phyloP scores from a whole-genome alignment of 2,329 filamentous ascomycete species.

The Aspergillus sp. region DNA sequence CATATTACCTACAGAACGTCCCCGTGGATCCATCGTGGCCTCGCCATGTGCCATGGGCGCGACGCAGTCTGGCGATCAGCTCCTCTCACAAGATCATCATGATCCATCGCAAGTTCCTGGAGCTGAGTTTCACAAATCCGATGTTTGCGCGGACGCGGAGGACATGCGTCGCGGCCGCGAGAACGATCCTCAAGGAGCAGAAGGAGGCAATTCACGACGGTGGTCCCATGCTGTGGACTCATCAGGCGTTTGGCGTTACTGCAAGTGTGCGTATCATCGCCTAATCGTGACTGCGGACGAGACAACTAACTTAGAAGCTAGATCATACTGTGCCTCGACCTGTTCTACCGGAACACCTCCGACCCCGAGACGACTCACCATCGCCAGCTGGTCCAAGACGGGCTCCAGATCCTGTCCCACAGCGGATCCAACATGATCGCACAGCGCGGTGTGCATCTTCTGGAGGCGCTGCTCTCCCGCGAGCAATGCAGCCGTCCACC shows the following conservation, averaged over 20 bases:
- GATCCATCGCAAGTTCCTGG: constrained; percentile 45
- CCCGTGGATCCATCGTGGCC: constrained; percentile 40
- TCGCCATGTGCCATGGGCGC: constrained; percentile 40
- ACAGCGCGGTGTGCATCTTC: constrained; percentile 19
- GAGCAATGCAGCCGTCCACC: constrained; percentile 5
- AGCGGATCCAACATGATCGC: constrained; percentile 26
- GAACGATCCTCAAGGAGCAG: constrained; percentile 42
- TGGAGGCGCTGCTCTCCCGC: constrained; percentile 14
- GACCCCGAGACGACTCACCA: constrained; percentile 20
- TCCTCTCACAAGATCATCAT: constrained; percentile 47
- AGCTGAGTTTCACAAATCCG: constrained; percentile 41
- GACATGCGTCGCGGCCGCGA: constrained; percentile 42
- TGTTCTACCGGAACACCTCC: constrained; percentile 29
- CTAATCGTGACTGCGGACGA: not conserved
- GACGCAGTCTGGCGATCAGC: constrained; percentile 38
- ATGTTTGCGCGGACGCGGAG: constrained; percentile 44
- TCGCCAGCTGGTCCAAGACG: constrained; percentile 19
- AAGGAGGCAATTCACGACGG: constrained; percentile 31
- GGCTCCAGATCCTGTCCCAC: constrained; percentile 18
- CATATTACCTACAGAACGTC: constrained; percentile 33
- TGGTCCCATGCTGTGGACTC: constrained; percentile 45
- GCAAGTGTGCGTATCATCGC: constrained; percentile 24
- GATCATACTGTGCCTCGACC: constrained; percentile 41
- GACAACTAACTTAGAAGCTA: constrained; percentile 4
- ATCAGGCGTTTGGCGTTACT: constrained; percentile 43